Percentiles rank a stretch among this genome's conserved stretches.
Evolutionary conservation across 2,329 filamentous ascomycete species (phyloP).

Genomic region (Uncinocarpus reesii): DNA sequence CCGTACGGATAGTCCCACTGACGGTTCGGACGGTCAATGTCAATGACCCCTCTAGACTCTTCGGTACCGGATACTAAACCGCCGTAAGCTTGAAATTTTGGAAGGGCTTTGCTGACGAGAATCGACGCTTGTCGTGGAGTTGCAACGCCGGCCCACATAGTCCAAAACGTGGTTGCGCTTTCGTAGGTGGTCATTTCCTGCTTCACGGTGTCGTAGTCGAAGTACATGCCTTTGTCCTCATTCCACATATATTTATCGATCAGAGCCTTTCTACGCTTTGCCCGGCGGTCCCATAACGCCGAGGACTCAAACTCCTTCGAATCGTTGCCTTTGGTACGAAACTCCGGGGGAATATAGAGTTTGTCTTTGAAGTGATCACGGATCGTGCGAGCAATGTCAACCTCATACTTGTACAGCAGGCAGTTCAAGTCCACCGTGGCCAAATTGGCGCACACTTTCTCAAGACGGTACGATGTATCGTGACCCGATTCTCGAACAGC

Average conservation of each 20-base stretch:
- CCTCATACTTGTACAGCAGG: conserved; percentile 91
- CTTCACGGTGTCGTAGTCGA: conserved; percentile 85
- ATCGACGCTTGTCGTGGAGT: conserved; percentile 75
- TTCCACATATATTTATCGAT: conserved; percentile 96
- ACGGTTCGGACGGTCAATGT: conserved; percentile 76
- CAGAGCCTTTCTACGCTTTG: conserved; percentile 67
- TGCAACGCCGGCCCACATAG: conserved; percentile 87
- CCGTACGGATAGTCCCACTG: conserved; percentile 99
- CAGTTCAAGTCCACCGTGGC: conserved; percentile 94
- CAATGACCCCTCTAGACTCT: conserved; percentile 69
- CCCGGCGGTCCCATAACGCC: conserved; percentile 79
- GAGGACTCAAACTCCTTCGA: conserved; percentile 69
- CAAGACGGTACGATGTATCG: conserved; percentile 88
- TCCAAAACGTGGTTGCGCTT: conserved; percentile 89
- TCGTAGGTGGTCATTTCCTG: conserved; percentile 76
- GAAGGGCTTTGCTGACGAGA: conserved; percentile 71
- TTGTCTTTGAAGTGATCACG: conserved; percentile 73
- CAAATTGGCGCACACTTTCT: conserved; percentile 74
- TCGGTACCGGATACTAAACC: conserved; percentile 84
- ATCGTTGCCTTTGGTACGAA: conserved; percentile 56
- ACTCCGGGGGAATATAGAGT: conserved; percentile 71
- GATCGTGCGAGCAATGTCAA: conserved; percentile 80
- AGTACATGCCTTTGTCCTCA: conserved; percentile 86
- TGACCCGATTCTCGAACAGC: conserved; percentile 94
- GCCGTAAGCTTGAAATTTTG: conserved; percentile 77